These are phyloP conservation scores for Handroanthus guayacan DNA, from an alignment of 257 asterid species.

Conservation along the genomic window DNA sequence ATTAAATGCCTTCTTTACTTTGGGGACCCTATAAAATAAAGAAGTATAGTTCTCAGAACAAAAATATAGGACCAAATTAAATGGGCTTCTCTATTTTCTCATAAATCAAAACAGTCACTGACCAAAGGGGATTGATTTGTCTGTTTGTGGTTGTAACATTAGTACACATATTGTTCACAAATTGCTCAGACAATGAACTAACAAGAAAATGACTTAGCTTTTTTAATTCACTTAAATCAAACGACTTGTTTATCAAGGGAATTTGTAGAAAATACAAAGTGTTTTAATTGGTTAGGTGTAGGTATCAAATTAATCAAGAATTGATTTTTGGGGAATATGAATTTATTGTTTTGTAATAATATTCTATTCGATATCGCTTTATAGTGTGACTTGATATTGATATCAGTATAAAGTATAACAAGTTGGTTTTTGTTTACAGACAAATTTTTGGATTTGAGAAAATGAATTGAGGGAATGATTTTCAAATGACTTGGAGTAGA, in stretches of 20 bases:
- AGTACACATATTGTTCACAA: slow-evolving; percentile 20
- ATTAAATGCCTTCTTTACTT: slow-evolving; percentile 3
- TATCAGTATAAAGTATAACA: no score
- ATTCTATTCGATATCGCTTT: no score
- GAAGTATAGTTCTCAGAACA: neutral
- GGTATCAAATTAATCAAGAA: no score
- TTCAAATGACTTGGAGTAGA: no score
- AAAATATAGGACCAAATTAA: neutral
- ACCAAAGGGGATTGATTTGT: slow-evolving; percentile 23
- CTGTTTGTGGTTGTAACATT: slow-evolving; percentile 25
- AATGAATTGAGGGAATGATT: no score
- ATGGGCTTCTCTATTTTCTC: neutral
- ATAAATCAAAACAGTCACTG: slow-evolving; percentile 17
- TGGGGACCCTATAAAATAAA: neutral
- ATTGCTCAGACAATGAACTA: slow-evolving; percentile 21
- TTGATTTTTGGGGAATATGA: no score
- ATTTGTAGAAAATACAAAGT: neutral
- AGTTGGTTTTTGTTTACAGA: no score
- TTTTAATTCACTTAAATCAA: slow-evolving; percentile 21
- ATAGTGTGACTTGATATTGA: no score
- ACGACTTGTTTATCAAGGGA: no score
- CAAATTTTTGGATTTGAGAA: no score
- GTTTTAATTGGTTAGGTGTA: no score
- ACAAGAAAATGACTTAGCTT: slow-evolving; percentile 24
- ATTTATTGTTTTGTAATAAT: no score